Evolutionary conservation across 495 filamentous ascomycete species (phyloP).

Genomic region (Daldinia loculata): DNA sequence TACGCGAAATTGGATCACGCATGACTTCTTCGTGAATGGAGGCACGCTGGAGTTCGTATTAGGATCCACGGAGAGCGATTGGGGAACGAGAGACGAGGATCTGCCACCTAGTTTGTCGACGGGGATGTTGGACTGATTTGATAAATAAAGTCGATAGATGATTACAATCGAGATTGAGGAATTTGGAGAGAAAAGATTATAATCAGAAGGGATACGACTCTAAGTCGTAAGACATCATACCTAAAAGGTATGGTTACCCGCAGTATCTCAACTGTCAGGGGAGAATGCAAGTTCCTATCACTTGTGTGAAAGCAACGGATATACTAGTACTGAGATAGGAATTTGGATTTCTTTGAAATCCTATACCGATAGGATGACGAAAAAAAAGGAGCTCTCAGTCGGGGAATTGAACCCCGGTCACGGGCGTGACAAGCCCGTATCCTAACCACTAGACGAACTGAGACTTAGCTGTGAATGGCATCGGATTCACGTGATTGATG

Average conservation of each 20-base stretch:
- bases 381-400: slow-evolving; percentile 44
- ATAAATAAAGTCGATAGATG: not conserved
- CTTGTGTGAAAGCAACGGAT: too few relatives aligned
- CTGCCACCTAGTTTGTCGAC: slow-evolving; percentile 68
- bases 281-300: too few relatives aligned
- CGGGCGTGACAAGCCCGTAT: slow-evolving; percentile 39
- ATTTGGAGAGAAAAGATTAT: not conserved
- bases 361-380: not conserved
- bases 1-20: slow-evolving; percentile 74
- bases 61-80: slow-evolving; percentile 70
- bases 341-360: too few relatives aligned
- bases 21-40: slow-evolving; percentile 75
- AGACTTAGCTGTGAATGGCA: not conserved
- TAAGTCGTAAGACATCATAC: too few relatives aligned
- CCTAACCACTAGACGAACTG: slow-evolving; percentile 37
- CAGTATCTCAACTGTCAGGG: too few relatives aligned
- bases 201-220: not conserved
- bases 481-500: not conserved
- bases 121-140: slow-evolving; percentile 36
- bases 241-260: too few relatives aligned
- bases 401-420: slow-evolving; percentile 55
- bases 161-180: not conserved
- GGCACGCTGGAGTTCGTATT: slow-evolving; percentile 70
- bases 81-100: slow-evolving; percentile 72
- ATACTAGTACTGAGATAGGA: too few relatives aligned